Base-by-base conservation (phyloP, 139 green algal genomes). In the Choricystis sp. region DNA sequence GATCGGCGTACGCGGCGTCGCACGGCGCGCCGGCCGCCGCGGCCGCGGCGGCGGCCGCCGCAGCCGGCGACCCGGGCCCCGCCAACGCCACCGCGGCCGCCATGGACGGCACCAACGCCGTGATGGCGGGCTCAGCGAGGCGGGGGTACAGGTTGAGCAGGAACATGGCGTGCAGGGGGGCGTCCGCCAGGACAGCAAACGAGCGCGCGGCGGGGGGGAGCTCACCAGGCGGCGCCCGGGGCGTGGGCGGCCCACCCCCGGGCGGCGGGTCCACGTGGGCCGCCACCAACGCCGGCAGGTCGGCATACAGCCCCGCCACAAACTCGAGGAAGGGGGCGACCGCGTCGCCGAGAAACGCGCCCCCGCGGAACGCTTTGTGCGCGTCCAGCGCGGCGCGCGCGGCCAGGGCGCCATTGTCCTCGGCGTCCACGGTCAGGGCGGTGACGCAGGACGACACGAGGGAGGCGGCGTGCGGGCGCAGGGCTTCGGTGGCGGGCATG, bases 331-430 rank as follows among this genome's bases (percentile, higher is more conserved):
- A 91, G 19, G 75, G 75, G n/a, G 29, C 57, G 26, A 79, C 85
- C 30, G 40, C 9, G 40, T 16, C 40, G 9, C 40, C 16, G 9
- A 52, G 9, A 9, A 21, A 79, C 26, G 78, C 40, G 25, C 31
- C 56, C 3, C 56, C 57, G 49, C 77, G 74, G 67, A 87, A 93
- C 4, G 79, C 76, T 66, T 96, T 95, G 69, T 95, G 81, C 29
- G 97, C 60, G 61, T 97, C 92, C 62, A 95, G 84, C 3, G 92
- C 67, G 23, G 91, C 69, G 21, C 85, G 82, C 57, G 94, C 74
- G 16, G 72, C 77, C 0, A 94, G 65, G 16, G 94, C 63, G 0
- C 72, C 89, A 66, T 94, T 95, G 2, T 92, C 85, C 75, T 97
- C 90, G 58, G 91, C 90, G 1, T 40, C 55, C 23, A 77, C 72